Evolutionary conservation across 2,329 filamentous ascomycete species (phyloP).

Genomic region (Penicillium sp.): DNA sequence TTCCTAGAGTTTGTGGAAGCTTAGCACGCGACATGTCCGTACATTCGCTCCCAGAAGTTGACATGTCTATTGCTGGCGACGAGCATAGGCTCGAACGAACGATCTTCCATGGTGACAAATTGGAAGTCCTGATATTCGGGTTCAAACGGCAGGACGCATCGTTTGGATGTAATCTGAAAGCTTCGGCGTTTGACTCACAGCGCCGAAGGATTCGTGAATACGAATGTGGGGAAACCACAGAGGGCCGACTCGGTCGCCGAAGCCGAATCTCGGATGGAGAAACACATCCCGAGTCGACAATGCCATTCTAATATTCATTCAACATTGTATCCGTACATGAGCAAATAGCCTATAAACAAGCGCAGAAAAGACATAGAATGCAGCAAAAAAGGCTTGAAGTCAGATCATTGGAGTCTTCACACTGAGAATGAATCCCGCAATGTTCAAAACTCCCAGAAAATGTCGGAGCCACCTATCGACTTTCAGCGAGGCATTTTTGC

Average conservation of each 20-base stretch:
- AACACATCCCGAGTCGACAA: background rate
- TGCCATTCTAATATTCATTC: background rate
- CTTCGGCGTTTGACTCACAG: conserved; percentile 7
- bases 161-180: background rate
- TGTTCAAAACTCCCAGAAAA: too few species aligned
- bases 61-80: background rate
- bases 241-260: background rate
- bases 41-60: conserved; percentile 7
- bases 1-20: background rate
- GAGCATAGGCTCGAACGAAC: conserved; percentile 9
- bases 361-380: too few species aligned
- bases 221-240: background rate
- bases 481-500: conserved; percentile 6
- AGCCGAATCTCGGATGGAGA: background rate
- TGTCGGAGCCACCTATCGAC: too few species aligned
- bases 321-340: background rate
- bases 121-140: background rate
- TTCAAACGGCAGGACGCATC: background rate
- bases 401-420: too few species aligned
- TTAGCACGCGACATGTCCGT: background rate
- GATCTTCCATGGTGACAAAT: background rate
- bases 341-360: too few species aligned
- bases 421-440: too few species aligned
- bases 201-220: background rate
- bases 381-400: too few species aligned